Conservation (phyloP, 2,329 filamentous ascomycete genomes). For the Acephala macrosclerotiorum region DNA sequence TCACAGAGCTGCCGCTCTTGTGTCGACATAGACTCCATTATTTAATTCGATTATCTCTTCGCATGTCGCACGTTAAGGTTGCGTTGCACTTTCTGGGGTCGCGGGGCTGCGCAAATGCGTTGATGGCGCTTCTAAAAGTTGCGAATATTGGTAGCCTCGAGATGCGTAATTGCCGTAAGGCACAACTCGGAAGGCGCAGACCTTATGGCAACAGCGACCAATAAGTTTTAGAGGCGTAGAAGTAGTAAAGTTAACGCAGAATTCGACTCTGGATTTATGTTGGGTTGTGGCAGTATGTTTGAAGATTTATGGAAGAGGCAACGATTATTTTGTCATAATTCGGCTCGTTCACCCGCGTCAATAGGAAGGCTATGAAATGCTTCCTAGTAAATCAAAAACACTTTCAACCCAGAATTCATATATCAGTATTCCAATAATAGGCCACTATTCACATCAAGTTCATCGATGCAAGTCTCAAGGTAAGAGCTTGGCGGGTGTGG, state of each 20-base stretch:
- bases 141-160: slow-evolving; percentile 7
- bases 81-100: background rate
- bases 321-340: slow-evolving; percentile 24
- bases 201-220: background rate
- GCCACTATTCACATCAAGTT: background rate
- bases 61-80: slow-evolving; percentile 29
- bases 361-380: slow-evolving; percentile 26
- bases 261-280: background rate
- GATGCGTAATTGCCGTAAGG: slow-evolving; percentile 1
- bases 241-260: background rate
- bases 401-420: background rate
- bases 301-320: slow-evolving; percentile 12
- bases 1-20: slow-evolving; percentile 85
- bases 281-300: background rate
- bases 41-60: slow-evolving; percentile 19
- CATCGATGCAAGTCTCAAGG: background rate
- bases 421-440: background rate
- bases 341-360: slow-evolving; percentile 11
- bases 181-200: background rate
- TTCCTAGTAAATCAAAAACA: slow-evolving; percentile 6
- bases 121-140: slow-evolving; percentile 3
- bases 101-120: background rate
- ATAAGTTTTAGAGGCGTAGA: background rate
- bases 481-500: slow-evolving; percentile 8
- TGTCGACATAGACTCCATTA: slow-evolving; percentile 65